These are phyloP conservation scores for Lepidopterella palustris DNA, from an alignment of 495 filamentous ascomycete species.

Conservation along the genomic window DNA sequence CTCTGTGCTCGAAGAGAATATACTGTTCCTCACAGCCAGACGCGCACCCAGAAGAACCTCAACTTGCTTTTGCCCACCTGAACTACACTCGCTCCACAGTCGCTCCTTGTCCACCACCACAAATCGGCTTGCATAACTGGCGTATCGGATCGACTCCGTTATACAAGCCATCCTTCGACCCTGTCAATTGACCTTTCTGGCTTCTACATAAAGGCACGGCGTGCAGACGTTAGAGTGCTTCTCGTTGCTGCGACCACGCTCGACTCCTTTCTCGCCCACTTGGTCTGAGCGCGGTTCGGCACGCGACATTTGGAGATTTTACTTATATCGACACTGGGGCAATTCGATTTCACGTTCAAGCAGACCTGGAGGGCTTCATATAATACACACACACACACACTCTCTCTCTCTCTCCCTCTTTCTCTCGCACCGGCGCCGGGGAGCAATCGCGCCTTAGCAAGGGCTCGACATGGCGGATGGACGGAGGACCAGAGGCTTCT, in stretches of 20 bases:
- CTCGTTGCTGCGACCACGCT: too few relatives aligned
- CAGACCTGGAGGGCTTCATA: not conserved
- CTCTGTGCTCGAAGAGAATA: too few relatives aligned
- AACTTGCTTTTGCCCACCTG: too few relatives aligned
- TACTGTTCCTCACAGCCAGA: too few relatives aligned
- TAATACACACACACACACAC: not conserved
- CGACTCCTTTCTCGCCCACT: not conserved
- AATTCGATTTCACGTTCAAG: not conserved
- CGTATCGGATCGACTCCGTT: not conserved
- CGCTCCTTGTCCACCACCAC: not conserved
- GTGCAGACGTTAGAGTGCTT: not conserved
- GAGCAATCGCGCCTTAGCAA: not conserved
- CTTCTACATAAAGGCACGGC: not conserved
- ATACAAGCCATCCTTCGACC: not conserved
- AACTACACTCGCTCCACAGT: not conserved
- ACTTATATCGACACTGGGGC: not conserved
- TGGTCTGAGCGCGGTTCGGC: not conserved
- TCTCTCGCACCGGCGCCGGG: conserved; percentile 1
- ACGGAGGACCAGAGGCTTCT: conserved; percentile 16
- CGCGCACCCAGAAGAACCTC: too few relatives aligned
- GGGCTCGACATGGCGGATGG: conserved; percentile 19
- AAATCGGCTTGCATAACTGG: not conserved
- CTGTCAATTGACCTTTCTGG: not conserved
- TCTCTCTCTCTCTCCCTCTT: conserved; percentile 2
- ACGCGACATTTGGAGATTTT: not conserved